A percentile compares a stretch with the other conserved stretches of the same genome.
These are phyloP conservation scores for Trametes punicea DNA, from an alignment of 768 basidiomycete genomes.

Conservation along the genomic window DNA sequence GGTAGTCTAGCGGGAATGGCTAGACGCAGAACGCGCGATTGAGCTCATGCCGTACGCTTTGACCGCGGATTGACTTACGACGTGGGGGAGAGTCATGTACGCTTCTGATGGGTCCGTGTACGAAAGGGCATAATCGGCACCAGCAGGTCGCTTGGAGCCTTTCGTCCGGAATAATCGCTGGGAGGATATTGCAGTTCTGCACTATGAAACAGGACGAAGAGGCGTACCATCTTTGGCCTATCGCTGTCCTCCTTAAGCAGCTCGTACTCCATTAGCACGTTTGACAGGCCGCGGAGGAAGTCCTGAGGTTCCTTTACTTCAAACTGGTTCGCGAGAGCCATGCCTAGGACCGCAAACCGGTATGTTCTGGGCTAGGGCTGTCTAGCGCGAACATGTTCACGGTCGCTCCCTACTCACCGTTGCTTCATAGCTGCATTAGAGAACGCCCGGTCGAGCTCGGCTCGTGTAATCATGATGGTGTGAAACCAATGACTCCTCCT, in stretches of 20 bases:
- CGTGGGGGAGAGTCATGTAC: slow-evolving; percentile 69
- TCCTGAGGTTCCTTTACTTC: slow-evolving; percentile 81
- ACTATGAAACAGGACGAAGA: neutral
- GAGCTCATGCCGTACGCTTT: neutral
- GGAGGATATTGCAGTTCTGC: slow-evolving; percentile 8
- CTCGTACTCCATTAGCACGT: slow-evolving; percentile 74
- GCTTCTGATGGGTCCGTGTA: slow-evolving; percentile 60
- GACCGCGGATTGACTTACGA: slow-evolving; percentile 45
- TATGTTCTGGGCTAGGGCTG: slow-evolving; percentile 51
- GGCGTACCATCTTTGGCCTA: slow-evolving; percentile 67
- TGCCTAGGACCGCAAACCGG: slow-evolving; percentile 80
- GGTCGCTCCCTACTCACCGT: slow-evolving; percentile 45
- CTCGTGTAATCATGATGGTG: slow-evolving; percentile 73
- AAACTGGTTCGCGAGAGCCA: slow-evolving; percentile 79
- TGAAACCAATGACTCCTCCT: slow-evolving; percentile 88
- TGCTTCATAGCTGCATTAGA: slow-evolving; percentile 74
- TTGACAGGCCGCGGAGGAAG: slow-evolving; percentile 69
- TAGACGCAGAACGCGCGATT: slow-evolving; percentile 29
- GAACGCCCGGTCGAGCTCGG: slow-evolving; percentile 74
- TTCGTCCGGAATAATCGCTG: slow-evolving; percentile 59
- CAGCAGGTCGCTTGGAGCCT: slow-evolving; percentile 48
- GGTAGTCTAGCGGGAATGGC: slow-evolving; percentile 90
- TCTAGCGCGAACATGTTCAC: neutral
- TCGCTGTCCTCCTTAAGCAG: slow-evolving; percentile 71
- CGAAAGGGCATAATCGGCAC: slow-evolving; percentile 61